Evolutionary conservation across 768 basidiomycete species (phyloP).

Genomic region (Termitomyces titanicus): DNA sequence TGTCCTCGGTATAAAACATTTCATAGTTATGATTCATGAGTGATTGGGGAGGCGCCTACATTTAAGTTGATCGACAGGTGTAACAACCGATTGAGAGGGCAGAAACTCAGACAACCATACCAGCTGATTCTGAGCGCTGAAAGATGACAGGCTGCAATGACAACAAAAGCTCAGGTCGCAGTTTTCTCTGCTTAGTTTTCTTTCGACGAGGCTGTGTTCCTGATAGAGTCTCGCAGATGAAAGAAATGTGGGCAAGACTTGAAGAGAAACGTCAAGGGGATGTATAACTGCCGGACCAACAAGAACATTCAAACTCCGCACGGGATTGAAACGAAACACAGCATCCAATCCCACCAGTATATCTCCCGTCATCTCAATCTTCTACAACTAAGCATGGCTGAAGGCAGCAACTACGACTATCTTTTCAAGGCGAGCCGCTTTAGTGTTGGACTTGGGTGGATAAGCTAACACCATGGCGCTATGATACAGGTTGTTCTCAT

Average conservation of each 20-base stretch:
- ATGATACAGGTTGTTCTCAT: constrained; percentile 86
- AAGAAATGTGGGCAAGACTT: not conserved
- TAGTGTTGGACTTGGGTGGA: not conserved
- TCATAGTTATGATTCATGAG: not conserved
- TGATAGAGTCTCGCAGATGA: constrained; percentile 1
- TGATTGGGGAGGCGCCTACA: too few species aligned
- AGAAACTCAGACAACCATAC: not conserved
- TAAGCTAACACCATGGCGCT: constrained; percentile 6
- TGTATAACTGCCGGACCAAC: constrained; percentile 3
- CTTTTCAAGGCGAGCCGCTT: constrained; percentile 83
- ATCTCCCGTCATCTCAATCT: constrained; percentile 16
- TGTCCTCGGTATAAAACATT: not conserved
- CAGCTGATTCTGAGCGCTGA: not conserved
- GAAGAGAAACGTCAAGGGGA: not conserved
- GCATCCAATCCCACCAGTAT: constrained; percentile 9
- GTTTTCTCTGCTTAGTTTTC: not conserved
- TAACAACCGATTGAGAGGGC: not conserved
- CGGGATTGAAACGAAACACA: constrained; percentile 12
- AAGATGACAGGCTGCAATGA: not conserved
- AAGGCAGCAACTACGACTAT: constrained; percentile 96
- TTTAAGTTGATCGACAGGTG: not conserved
- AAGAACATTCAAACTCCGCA: constrained; percentile 24
- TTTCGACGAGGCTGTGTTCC: not conserved
- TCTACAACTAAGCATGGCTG: constrained; percentile 57
- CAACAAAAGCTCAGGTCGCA: not conserved